Base-by-base conservation (phyloP, 1,284 basidiomycete species). In the Leccinum pallidistipes region DNA sequence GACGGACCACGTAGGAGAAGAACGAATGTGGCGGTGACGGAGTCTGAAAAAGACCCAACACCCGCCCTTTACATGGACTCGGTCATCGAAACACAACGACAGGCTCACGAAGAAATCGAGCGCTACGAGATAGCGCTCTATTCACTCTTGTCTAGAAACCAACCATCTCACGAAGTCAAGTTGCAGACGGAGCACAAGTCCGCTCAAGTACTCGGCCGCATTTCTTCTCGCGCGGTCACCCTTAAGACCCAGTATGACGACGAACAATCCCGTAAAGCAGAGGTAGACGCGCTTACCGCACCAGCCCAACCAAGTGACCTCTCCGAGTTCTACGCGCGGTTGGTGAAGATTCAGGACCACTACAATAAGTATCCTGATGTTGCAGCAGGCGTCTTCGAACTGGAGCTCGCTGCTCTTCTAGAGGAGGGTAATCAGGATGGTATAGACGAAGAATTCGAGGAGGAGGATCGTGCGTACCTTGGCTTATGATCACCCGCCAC, bases 21-120 rank as follows among this genome's bases (percentile, higher is more conserved):
- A 65, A 70, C 74, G 49, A 72, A 74, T 49, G 27, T 32, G 61
- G 62, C 27, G 43, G 54, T 61, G 71, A 21, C 87, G 85, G 86
- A 87, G 83, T 85, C 83, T 77, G 65, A 83, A 86, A 78, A 66
- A 58, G 32, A 53, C 24, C 29, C 31, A 54, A 49, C 5, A 12
- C 38, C 38, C 32, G 45, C 14, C 57, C 27, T 40, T 29, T 64
- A 68, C 65, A 96, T 97, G 92, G 91, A 96, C 82, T 96, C 94
- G 56, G 83, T 95, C 69, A 83, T 97, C 74, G 97, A 99, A 78
- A 83, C 93, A 29, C 93, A 96, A 71, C 87, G 97, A 52, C 94
- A 95, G 69, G 92, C 90, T 9, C 96, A 98, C 77, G 95, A 98
- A 79, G 96, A 98, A 77, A 85, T 94, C 31, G 97, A 99, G 79